Evolutionary conservation across 352 stramenopile genomes (phyloP).

Genomic region (Phytopythium cucurbitacearum): DNA sequence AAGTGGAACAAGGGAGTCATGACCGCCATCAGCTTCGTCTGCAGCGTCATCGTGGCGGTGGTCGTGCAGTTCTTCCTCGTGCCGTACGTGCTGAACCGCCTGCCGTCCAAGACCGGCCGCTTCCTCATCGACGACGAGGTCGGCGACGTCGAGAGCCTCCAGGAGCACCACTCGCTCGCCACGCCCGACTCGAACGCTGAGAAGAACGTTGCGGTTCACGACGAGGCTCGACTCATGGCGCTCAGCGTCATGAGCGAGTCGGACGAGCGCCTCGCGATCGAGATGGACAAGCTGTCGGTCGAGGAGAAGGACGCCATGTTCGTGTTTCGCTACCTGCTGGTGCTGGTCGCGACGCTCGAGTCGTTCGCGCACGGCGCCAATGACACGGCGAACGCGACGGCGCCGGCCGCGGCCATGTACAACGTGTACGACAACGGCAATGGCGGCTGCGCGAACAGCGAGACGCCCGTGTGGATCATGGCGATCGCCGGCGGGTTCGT

Average conservation of each 20-base stretch:
- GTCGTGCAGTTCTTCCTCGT: slow-evolving; percentile 17
- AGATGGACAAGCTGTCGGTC: slow-evolving; percentile 20
- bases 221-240: background rate
- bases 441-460: slow-evolving; percentile 9
- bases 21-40: slow-evolving; percentile 1
- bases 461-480: slow-evolving; percentile 60
- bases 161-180: slow-evolving; percentile 2
- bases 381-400: slow-evolving; percentile 79
- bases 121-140: slow-evolving; percentile 10
- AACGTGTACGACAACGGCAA: slow-evolving; percentile 52
- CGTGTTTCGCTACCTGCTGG: slow-evolving; percentile 57
- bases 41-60: slow-evolving; percentile 1
- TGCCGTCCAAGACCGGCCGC: slow-evolving; percentile 16
- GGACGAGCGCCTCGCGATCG: slow-evolving; percentile 10
- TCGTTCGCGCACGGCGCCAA: slow-evolving; percentile 80
- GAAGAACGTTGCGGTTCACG: slow-evolving; percentile 1
- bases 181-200: slow-evolving; percentile 6
- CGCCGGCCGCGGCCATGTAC: slow-evolving; percentile 49
- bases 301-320: slow-evolving; percentile 37
- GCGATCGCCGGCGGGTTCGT: slow-evolving; percentile 42
- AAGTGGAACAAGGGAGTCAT: slow-evolving; percentile 9
- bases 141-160: slow-evolving; percentile 3
- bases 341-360: slow-evolving; percentile 66
- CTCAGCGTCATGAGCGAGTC: slow-evolving; percentile 9
- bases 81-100: slow-evolving; percentile 12